These are phyloP conservation scores for Saraca asoca DNA, from an alignment of 331 rosid species.

Conservation along the genomic window DNA sequence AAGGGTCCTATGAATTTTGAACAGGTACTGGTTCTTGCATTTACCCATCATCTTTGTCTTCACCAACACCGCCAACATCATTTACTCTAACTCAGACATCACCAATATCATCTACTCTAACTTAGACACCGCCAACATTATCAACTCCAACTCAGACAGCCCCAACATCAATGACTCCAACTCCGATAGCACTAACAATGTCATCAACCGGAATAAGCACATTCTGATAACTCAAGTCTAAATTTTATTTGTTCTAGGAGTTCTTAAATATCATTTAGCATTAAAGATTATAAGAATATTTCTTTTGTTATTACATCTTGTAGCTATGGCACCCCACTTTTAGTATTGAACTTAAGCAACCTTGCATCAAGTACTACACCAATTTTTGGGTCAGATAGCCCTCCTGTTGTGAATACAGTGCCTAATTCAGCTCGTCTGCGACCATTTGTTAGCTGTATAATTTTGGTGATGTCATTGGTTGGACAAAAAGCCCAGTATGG, in stretches of 20 bases:
- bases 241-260: slow-evolving; percentile 22
- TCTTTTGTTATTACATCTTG: slow-evolving; percentile 32
- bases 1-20: slow-evolving; percentile 8
- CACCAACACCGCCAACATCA: slow-evolving; percentile 45
- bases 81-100: slow-evolving; percentile 34
- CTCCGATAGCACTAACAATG: slow-evolving; percentile 1
- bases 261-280: slow-evolving; percentile 13
- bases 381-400: slow-evolving; percentile 52
- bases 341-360: slow-evolving; percentile 69
- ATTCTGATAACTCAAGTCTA: slow-evolving; percentile 50
- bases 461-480: slow-evolving; percentile 48
- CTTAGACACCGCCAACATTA: slow-evolving; percentile 26
- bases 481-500: slow-evolving; percentile 25
- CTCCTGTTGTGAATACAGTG: slow-evolving; percentile 50
- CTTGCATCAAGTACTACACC: slow-evolving; percentile 63
- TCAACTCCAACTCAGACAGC: slow-evolving; percentile 8
- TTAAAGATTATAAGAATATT: slow-evolving; percentile 37
- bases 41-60: slow-evolving; percentile 55
- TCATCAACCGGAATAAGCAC: slow-evolving; percentile 50
- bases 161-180: slow-evolving; percentile 9
- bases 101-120: slow-evolving; percentile 31
- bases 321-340: slow-evolving; percentile 61
- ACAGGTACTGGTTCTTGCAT: slow-evolving; percentile 81
- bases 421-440: slow-evolving; percentile 55
- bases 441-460: slow-evolving; percentile 54